Evolutionary conservation across 2,329 filamentous ascomycete species (phyloP).

Genomic region (Aspergillus novoparasiticus): DNA sequence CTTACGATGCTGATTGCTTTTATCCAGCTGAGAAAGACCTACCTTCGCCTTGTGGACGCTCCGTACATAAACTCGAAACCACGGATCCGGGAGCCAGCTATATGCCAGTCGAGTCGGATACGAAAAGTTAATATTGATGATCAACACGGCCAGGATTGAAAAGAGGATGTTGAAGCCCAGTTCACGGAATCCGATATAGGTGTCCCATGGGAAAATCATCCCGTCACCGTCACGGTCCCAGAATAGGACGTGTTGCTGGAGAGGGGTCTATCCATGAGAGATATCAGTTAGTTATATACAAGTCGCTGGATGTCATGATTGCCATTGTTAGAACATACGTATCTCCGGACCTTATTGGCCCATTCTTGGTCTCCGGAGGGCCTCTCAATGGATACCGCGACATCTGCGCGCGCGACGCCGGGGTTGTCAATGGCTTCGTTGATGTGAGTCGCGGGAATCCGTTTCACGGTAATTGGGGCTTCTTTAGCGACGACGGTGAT

Average conservation of each 20-base stretch:
- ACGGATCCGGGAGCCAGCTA: neutral
- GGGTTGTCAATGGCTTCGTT: neutral
- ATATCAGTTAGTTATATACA: neutral
- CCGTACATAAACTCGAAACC: neutral
- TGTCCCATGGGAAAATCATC: neutral
- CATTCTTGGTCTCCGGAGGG: slow-evolving; percentile 11
- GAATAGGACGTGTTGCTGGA: neutral
- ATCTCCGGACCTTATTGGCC: slow-evolving; percentile 8
- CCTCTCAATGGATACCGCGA: slow-evolving; percentile 6
- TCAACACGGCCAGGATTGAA: slow-evolving; percentile 41
- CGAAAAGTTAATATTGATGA: slow-evolving; percentile 48
- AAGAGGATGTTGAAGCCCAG: slow-evolving; percentile 46
- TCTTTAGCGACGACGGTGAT: neutral
- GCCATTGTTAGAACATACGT: neutral
- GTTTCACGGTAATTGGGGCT: neutral
- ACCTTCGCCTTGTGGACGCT: neutral
- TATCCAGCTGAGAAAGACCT: neutral
- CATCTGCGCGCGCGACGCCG: slow-evolving; percentile 8
- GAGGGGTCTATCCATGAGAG: neutral
- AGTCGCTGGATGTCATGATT: too few species aligned
- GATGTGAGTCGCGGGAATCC: neutral
- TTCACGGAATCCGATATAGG: slow-evolving; percentile 20
- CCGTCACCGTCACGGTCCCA: neutral
- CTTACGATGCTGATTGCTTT: too few species aligned
- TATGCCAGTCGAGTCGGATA: slow-evolving; percentile 47